These are phyloP conservation scores for Boletus smithii DNA, from an alignment of 1,284 basidiomycete species.

Conservation along the genomic window DNA sequence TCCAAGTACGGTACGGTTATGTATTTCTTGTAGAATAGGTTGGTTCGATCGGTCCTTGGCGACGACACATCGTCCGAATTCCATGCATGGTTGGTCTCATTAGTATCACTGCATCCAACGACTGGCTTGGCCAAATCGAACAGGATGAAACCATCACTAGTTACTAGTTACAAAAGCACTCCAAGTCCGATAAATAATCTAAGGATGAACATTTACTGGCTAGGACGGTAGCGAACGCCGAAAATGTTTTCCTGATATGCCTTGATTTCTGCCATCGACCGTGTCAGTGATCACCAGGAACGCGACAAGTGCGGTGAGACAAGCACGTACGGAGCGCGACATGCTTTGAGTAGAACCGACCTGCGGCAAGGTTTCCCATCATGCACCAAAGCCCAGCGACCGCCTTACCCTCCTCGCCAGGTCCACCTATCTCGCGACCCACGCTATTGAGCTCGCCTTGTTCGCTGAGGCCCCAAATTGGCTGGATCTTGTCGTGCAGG, in stretches of 20 bases:
- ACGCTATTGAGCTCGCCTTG: slow-evolving; percentile 62
- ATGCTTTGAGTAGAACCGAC: slow-evolving; percentile 40
- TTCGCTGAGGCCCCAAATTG: slow-evolving; percentile 59
- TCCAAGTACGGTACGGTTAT: slow-evolving; percentile 8
- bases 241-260: slow-evolving; percentile 53
- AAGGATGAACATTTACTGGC: too few species aligned
- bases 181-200: too few species aligned
- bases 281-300: slow-evolving; percentile 43
- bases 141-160: too few species aligned
- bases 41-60: neutral
- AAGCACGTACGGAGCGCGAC: slow-evolving; percentile 38
- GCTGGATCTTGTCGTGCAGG: slow-evolving; percentile 31
- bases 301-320: too few species aligned
- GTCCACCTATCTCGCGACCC: slow-evolving; percentile 51
- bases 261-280: slow-evolving; percentile 53
- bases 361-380: slow-evolving; percentile 35
- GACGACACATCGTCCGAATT: too few species aligned
- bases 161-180: too few species aligned
- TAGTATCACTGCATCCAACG: too few species aligned
- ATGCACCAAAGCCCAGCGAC: slow-evolving; percentile 50
- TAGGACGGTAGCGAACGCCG: slow-evolving; percentile 43
- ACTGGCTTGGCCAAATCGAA: too few species aligned
- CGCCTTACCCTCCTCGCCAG: slow-evolving; percentile 26
- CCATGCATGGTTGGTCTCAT: too few species aligned
- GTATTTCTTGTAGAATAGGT: slow-evolving; percentile 22